Base-by-base conservation (phyloP, 352 stramenopile species). In the Pythium dissotocum region DNA sequence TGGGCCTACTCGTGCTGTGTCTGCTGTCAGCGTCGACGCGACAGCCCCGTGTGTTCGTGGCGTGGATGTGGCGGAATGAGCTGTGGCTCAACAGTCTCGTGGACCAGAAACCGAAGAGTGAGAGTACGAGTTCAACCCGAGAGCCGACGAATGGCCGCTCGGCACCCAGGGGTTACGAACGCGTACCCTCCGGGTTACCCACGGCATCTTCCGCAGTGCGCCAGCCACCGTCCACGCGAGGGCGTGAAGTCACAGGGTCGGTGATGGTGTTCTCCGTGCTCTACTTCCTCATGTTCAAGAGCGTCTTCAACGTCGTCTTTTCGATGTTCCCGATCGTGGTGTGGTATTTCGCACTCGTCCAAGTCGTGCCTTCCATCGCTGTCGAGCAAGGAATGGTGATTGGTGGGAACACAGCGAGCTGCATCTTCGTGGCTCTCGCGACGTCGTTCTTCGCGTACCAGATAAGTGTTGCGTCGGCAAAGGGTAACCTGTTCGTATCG, bases 241-340 rank as follows among this genome's bases (percentile, higher is more conserved):
- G 74, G 1, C 71, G 71, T 13, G 81, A 89, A 57, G 78, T 91
- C 46, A 91, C 83, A 30, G 16, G 71, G 21, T 72, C 78, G 0
- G 83, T 88, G 40, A 90, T 91, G 83, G 32, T 85, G 57, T 69
- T 85, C 59, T 91, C 83, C 46, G 49, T 88, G 28, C 49, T 90
- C 16, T 91, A 91, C 64, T 91, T 91, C 30, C 38, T 91, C 61
- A 63, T 89, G 51, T 89, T 91, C 74, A 87, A 87, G 58, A 82
- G 77, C 66, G 36, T 88, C 14, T 72, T 91, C 54, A 79, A 88
- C 66, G 8, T 90, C 54, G 61, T 88, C 26, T 88, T 90, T 54
- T 79, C 78, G 36, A 35, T 42, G 9, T 59, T 90, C 1, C 83
- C 83, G 42, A 58, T 91, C 13, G 1, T 62, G 42, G 57, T 90